Base-by-base conservation (phyloP, 1,139 yeast species). In the Protomyces inouyei region DNA sequence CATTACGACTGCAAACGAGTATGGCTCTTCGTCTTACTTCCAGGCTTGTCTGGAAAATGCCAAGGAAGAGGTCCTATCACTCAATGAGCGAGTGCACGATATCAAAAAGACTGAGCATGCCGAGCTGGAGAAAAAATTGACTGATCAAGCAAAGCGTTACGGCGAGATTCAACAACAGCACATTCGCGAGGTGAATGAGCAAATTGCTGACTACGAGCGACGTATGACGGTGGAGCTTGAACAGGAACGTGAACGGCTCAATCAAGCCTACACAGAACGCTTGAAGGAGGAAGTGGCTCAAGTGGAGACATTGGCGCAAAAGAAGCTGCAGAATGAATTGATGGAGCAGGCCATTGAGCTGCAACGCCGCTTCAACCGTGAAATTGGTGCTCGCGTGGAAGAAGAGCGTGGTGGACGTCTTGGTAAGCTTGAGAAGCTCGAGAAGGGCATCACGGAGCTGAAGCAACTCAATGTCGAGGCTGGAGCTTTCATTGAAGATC, bases 371-470 rank as follows among this genome's bases (percentile, higher is more conserved):
- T 87, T 90, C 75, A 85, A 87, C 69, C 78, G 82, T 68, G 80
- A 85, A 68, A 79, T 93, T 65, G 76, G 82, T 60, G 82, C 83
- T 57, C 83, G 82, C 68, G 82, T 95, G 61, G 95, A 90, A 71
- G 72, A 78, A 38, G 98, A 93, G 79, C 86, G 98, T 76, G 80
- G 85, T 66, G 91, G 92, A 43, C 86, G 95, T 73, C 82, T 91
- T 71, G 82, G 88, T 60, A 82, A 86, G 72, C 80, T 93, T 71
- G 81, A 82, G 38, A 82, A 83, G 67, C 80, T 95, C 66, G 78
- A 83, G 69, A 72, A 77, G 38, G 81, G 87, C 70, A 79, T 92
- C 64, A 79, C 76, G 43, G 81, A 82, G 52, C 77, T 89, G 68
- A 88, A 86, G 74, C 76, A 79, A 54, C 78, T 87, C 66, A 85